phyloP scores from a whole-genome alignment of 495 filamentous ascomycete genomes.

The Sordaria brevicollis region DNA sequence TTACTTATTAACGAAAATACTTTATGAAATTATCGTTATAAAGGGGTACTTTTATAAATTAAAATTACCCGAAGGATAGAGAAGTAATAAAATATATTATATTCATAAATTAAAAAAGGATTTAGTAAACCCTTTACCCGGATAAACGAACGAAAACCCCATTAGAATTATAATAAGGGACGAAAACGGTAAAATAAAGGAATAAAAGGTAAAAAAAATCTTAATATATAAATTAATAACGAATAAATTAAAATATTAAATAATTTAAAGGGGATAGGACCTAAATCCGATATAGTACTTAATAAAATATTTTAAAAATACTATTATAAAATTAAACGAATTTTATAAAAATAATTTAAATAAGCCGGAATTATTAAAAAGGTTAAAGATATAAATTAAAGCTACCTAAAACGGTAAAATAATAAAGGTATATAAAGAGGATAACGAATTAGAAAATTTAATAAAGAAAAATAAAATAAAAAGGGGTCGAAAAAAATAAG shows the following conservation, averaged over 20 bases:
- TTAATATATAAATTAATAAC: neutral
- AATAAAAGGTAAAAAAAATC: slow-evolving; percentile 1
- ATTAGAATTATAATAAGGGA: neutral
- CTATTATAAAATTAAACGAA: neutral
- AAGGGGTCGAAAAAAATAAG: too few relatives aligned
- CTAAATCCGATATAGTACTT: neutral
- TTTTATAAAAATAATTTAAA: neutral
- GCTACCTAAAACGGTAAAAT: neutral
- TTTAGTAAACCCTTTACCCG: slow-evolving; percentile 3
- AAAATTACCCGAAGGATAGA: neutral
- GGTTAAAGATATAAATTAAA: neutral
- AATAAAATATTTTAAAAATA: neutral
- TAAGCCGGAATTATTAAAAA: neutral
- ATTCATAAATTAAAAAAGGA: too few relatives aligned
- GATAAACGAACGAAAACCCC: slow-evolving; percentile 1
- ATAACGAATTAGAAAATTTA: neutral
- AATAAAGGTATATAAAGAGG: neutral
- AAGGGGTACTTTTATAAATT: neutral
- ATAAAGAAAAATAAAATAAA: too few relatives aligned
- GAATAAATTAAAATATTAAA: slow-evolving; percentile 1
- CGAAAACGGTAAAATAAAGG: too few relatives aligned
- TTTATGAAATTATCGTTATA: neutral
- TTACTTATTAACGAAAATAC: slow-evolving; percentile 1
- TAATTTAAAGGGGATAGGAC: neutral
- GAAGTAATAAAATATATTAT: neutral